Conservation (phyloP, 805 yeast species). For the Debaryomyces castellii region DNA sequence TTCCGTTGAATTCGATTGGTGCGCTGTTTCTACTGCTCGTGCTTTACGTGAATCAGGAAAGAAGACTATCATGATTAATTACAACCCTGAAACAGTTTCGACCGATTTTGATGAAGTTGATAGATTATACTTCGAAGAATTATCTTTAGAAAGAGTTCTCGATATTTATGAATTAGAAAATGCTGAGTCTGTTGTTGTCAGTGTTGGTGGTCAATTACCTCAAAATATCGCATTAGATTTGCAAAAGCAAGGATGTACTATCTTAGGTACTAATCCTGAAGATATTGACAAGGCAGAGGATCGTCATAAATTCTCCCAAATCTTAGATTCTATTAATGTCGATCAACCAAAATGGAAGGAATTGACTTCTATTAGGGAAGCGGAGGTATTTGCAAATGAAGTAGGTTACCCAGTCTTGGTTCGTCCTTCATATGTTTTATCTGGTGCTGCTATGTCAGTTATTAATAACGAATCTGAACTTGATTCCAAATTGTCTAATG, state of each 20-base stretch:
- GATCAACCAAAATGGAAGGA: conserved; percentile 99
- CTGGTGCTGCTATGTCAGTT: conserved; percentile 99
- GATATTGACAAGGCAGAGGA: conserved; percentile 98
- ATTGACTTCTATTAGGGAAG: conserved; percentile 80
- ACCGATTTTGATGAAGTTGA: conserved; percentile 99
- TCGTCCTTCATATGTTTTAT: conserved; percentile 94
- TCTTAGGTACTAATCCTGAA: conserved; percentile 90
- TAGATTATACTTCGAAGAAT: conserved; percentile 93
- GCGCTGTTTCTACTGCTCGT: conserved; percentile 96
- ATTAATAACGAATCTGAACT: conserved; percentile 78
- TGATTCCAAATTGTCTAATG: conserved; percentile 77
- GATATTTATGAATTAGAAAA: conserved; percentile 93
- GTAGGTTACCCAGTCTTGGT: conserved; percentile 96
- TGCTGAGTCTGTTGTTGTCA: conserved; percentile 88
- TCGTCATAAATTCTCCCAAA: conserved; percentile 95
- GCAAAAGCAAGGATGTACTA: conserved; percentile 80
- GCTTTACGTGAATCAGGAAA: conserved; percentile 85
- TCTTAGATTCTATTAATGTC: conserved; percentile 86
- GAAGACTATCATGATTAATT: conserved; percentile 93
- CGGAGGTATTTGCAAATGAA: conserved; percentile 76
- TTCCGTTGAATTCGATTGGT: conserved; percentile 98
- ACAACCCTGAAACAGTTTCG: conserved; percentile 97
- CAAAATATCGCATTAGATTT: conserved; percentile 91
- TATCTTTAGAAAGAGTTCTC: conserved; percentile 92
- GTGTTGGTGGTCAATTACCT: conserved; percentile 98